Evolutionary conservation across 2,329 filamentous ascomycete genomes (phyloP), one percentile per base, ranked within the genome.

Genomic region (Verticillium isaacii): DNA sequence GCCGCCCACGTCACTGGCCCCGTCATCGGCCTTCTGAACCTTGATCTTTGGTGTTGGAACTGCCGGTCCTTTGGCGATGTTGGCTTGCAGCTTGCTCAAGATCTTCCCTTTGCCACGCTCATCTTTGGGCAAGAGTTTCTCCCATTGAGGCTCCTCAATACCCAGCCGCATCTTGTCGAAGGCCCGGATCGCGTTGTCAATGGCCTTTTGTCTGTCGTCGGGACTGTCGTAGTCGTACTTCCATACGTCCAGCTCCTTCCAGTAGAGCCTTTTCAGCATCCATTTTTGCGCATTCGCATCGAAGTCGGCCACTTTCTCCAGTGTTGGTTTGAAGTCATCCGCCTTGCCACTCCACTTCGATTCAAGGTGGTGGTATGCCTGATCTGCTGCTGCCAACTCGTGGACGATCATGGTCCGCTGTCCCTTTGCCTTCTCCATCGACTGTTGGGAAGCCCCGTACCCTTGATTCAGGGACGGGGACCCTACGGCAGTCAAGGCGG

Each of bases 231-330:
- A 89, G 32, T 82, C 75, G 70, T 87, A 87, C 62, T 80, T 82
- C 80, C 83, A 89, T 25, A 88, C 83, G 66, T 89, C 85, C 15
- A 89, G 78, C 65, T 89, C 86, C 71, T 82, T 87, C 81, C 82
- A 89, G 64, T 80, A 84, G 29, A 78, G 74, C 73, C 84, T 85
- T 64, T 82, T 80, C 66, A 89, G 73, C 37, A 76, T 73, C 80
- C 83, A 89, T 66, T 79, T 85, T 63, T 83, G 78, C 5, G 74
- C 74, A 2, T 76, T 71, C 5, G 77, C 65, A 62, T 82, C 78
- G 60, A 80, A 79, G 62, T 84, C 81, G 34, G 84, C 86, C 25
- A 86, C 84, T 73, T 88, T 89, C 57, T 82, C 77, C 14, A 89
- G 72, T 1, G 81, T 81, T 3, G 75, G 71, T 60, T 78, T 77